phyloP scores from a whole-genome alignment of 129 eudicot species.

The Saussurea involucrata region DNA sequence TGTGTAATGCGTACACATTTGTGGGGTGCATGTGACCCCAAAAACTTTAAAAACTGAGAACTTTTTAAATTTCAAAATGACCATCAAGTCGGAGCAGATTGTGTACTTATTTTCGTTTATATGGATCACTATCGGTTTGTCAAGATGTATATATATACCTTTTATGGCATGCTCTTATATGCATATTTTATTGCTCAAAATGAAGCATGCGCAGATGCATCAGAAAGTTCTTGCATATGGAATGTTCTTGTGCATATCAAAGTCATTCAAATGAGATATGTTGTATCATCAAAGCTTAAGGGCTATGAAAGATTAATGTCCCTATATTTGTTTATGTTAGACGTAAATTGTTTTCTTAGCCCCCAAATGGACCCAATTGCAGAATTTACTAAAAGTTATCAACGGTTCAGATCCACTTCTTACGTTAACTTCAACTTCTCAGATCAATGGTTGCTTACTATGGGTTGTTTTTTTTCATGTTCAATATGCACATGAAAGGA shows the following conservation, averaged over 20 bases:
- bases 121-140: neutral
- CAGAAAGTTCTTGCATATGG: neutral
- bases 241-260: neutral
- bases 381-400: too few relatives aligned
- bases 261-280: neutral
- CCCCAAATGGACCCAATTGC: too few relatives aligned
- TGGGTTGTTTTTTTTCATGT: too few relatives aligned
- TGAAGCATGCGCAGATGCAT: neutral
- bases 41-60: neutral
- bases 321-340: slow-evolving; percentile 6
- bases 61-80: neutral
- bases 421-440: too few relatives aligned
- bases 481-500: too few relatives aligned
- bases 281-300: too few relatives aligned
- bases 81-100: neutral
- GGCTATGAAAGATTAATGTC: neutral
- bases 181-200: neutral
- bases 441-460: too few relatives aligned
- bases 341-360: too few relatives aligned
- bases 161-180: neutral
- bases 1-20: neutral
- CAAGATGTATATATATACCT: neutral
- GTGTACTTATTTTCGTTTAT: neutral
- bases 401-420: too few relatives aligned
- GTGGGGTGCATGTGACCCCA: neutral